Evolutionary conservation across 805 yeast genomes (phyloP).

Genomic region (Teunomyces cretensis): DNA sequence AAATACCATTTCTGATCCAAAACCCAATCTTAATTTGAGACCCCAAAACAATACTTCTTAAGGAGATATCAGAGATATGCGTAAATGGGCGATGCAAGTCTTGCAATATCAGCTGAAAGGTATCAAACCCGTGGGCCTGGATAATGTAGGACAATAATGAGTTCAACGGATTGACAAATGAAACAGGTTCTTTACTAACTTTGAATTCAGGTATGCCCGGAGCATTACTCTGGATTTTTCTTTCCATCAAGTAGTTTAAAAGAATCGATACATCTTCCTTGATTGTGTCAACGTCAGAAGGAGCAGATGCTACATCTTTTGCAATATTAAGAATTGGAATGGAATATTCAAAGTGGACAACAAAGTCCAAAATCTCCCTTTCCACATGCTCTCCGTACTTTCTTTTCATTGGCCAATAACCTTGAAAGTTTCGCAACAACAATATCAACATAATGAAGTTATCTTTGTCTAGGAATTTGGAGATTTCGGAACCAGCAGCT

Average conservation of each 20-base stretch:
- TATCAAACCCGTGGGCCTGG: slow-evolving; percentile 28
- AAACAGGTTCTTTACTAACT: slow-evolving; percentile 50
- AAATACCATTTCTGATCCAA: slow-evolving; percentile 74
- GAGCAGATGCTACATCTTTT: slow-evolving; percentile 28
- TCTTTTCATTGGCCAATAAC: slow-evolving; percentile 54
- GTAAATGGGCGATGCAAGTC: slow-evolving; percentile 34
- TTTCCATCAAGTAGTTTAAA: slow-evolving; percentile 27
- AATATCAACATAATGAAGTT: slow-evolving; percentile 26
- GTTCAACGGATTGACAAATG: slow-evolving; percentile 62
- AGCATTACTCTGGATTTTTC: slow-evolving; percentile 21
- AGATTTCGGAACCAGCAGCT: not conserved
- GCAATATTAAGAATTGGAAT: slow-evolving; percentile 44
- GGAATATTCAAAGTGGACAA: slow-evolving; percentile 49
- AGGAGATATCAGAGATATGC: slow-evolving; percentile 53
- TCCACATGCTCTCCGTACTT: slow-evolving; percentile 71
- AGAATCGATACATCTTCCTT: slow-evolving; percentile 33
- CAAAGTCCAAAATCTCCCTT: slow-evolving; percentile 51
- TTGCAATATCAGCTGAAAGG: slow-evolving; percentile 14
- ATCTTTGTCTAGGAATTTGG: slow-evolving; percentile 28
- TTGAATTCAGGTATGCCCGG: slow-evolving; percentile 34
- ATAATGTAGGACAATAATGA: slow-evolving; percentile 51
- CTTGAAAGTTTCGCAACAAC: slow-evolving; percentile 56
- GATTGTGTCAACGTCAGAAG: slow-evolving; percentile 14
- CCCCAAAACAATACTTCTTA: slow-evolving; percentile 60
- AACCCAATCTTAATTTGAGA: slow-evolving; percentile 62